Evolutionary conservation across 1,284 basidiomycete genomes (phyloP).

Genomic region (Ceratobasidium sp.): DNA sequence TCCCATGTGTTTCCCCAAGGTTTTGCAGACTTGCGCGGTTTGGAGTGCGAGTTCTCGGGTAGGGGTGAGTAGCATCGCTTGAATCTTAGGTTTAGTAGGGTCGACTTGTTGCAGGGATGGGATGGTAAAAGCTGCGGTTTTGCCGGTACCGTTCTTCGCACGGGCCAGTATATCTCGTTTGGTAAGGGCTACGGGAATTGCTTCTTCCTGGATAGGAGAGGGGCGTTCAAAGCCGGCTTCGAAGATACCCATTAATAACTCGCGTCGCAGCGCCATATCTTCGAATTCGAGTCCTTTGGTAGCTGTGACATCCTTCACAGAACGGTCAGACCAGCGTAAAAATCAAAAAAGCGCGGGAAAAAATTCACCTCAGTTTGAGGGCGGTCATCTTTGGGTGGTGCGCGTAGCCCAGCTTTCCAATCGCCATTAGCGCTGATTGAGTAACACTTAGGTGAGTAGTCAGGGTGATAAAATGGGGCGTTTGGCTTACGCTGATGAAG

Average conservation of each 20-base stretch:
- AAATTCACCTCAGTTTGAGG: conserved; percentile 88
- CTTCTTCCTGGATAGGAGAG: conserved; percentile 98
- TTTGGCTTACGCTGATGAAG: conserved; percentile 38
- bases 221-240: conserved; percentile 97
- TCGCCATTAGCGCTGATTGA: conserved; percentile 48
- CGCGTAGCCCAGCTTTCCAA: conserved; percentile 82
- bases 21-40: conserved; percentile 98
- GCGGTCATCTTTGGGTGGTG: conserved; percentile 89
- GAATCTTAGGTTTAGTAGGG: conserved; percentile 86
- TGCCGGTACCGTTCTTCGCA: conserved; percentile 91
- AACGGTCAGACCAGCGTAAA: neutral
- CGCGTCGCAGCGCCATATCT: conserved; percentile 80
- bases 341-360: conserved; percentile 20
- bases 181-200: conserved; percentile 87
- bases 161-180: conserved; percentile 92
- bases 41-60: conserved; percentile 96
- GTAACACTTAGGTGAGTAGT: neutral
- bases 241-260: conserved; percentile 92
- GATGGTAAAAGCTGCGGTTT: conserved; percentile 99
- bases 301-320: conserved; percentile 78
- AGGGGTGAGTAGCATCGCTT: conserved; percentile 92
- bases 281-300: conserved; percentile 94
- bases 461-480: neutral
- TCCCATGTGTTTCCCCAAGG: conserved; percentile 93
- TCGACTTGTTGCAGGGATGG: conserved; percentile 95